Percentiles rank a stretch among this genome's conserved stretches.
These are phyloP conservation scores for Pouteria glomerata DNA, from an alignment of 148 eudicot genomes.

Conservation along the genomic window DNA sequence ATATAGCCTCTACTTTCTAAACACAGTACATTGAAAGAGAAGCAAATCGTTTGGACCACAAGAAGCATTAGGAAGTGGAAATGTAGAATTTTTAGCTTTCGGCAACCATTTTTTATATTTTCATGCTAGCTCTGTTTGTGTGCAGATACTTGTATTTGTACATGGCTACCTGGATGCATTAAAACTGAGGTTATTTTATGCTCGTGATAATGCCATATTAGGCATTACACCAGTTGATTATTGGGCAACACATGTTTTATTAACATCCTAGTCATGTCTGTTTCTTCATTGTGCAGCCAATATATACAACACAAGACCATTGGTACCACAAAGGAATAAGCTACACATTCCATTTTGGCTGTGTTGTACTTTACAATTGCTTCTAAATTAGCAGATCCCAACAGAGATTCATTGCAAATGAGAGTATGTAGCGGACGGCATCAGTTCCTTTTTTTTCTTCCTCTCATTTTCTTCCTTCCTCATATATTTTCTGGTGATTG, in stretches of 20 bases:
- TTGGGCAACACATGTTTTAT: neutral
- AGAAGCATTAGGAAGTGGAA: neutral
- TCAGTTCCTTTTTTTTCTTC: constrained; percentile 49
- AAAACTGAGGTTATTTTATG: neutral
- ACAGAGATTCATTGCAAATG: constrained; percentile 22
- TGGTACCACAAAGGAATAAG: neutral
- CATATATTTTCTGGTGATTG: constrained; percentile 59
- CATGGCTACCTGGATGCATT: neutral
- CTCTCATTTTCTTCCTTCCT: constrained; percentile 52
- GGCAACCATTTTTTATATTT: neutral
- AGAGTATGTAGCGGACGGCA: constrained; percentile 59
- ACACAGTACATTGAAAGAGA: neutral
- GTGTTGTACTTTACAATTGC: neutral
- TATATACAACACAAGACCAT: neutral
- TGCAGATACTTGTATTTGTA: neutral
- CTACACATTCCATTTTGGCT: neutral
- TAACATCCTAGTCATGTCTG: neutral
- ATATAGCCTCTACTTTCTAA: neutral
- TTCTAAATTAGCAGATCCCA: neutral
- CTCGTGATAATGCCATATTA: neutral
- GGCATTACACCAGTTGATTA: neutral
- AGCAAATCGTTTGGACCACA: neutral
- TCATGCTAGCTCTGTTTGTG: neutral
- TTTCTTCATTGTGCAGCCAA: constrained; percentile 1
- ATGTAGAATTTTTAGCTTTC: neutral